Conservation (phyloP, 306 rosid species). For the Vigna unguiculata region DNA sequence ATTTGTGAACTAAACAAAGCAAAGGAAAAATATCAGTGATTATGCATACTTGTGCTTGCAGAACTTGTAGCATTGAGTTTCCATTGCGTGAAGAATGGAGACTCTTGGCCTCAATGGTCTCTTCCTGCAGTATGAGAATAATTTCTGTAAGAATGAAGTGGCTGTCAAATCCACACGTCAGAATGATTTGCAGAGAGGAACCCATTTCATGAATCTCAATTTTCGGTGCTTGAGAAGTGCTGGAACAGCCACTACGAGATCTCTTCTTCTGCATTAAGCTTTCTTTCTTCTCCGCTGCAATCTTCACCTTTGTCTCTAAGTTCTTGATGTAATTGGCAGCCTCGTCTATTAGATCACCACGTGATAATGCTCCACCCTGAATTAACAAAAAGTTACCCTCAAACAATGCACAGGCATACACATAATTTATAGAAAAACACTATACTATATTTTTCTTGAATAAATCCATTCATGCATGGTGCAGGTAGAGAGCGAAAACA, state of each 20-base stretch:
- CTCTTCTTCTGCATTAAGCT: slow-evolving; percentile 46
- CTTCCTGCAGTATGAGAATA: slow-evolving; percentile 62
- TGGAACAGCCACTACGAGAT: slow-evolving; percentile 25
- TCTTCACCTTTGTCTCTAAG: slow-evolving; percentile 58
- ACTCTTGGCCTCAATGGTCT: slow-evolving; percentile 51
- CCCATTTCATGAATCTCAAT: slow-evolving; percentile 64
- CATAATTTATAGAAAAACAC: no score
- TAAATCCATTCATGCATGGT: no score
- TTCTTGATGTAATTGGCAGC: slow-evolving; percentile 63
- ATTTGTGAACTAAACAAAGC: not conserved
- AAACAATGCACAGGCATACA: not conserved
- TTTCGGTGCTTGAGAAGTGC: slow-evolving; percentile 42
- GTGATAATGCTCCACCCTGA: slow-evolving; percentile 49
- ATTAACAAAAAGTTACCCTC: slow-evolving; percentile 6
- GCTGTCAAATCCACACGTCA: slow-evolving; percentile 51
- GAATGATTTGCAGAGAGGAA: slow-evolving; percentile 56
- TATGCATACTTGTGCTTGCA: slow-evolving; percentile 48
- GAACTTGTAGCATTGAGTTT: slow-evolving; percentile 42
- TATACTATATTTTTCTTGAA: no score
- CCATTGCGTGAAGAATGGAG: slow-evolving; percentile 51
- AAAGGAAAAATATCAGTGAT: no score
- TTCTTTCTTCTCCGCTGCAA: slow-evolving; percentile 52
- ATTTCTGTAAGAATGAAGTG: slow-evolving; percentile 59
- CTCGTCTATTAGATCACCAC: slow-evolving; percentile 67
- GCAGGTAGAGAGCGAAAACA: no score